Percentiles rank a stretch among this genome's conserved stretches.
Conservation (phyloP, 768 basidiomycete genomes). For the Gloeophyllum trabeum region DNA sequence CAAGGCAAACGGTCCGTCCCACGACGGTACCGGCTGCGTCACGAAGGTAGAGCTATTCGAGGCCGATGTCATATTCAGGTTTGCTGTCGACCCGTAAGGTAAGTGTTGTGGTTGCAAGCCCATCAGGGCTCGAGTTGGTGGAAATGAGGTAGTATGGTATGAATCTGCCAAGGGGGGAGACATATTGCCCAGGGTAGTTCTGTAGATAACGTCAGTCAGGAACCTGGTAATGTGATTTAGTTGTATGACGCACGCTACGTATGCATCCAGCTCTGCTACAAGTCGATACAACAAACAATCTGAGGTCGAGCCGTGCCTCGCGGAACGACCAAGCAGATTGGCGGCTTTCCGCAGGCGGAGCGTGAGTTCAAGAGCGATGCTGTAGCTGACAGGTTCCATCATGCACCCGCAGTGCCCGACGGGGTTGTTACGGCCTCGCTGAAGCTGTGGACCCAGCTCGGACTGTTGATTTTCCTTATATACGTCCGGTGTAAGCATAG, state of each 20-base stretch:
- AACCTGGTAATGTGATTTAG: neutral
- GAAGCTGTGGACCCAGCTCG: constrained; percentile 1
- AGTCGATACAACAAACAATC: constrained; percentile 29
- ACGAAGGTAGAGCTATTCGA: no score
- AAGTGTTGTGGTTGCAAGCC: no score
- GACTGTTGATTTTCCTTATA: constrained; percentile 1
- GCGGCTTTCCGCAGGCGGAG: constrained; percentile 49
- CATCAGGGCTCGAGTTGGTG: no score
- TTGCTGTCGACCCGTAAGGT: no score
- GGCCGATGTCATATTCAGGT: no score
- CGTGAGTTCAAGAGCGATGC: constrained; percentile 53
- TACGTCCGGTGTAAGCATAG: constrained; percentile 8
- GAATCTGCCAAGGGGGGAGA: constrained; percentile 14
- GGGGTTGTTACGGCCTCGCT: constrained; percentile 5
- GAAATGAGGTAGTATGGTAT: neutral
- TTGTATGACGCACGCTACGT: constrained; percentile 33
- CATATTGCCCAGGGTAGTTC: constrained; percentile 29
- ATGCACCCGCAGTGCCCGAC: constrained; percentile 47
- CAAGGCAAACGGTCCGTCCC: no score
- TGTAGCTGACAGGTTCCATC: constrained; percentile 40
- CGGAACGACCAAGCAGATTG: constrained; percentile 37
- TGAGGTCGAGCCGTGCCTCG: constrained; percentile 22
- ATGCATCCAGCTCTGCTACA: constrained; percentile 37
- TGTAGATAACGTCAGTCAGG: constrained; percentile 9
- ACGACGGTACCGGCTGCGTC: no score